Evolutionary conservation across 305 asterid species (phyloP).

Genomic region (Withania somnifera): DNA sequence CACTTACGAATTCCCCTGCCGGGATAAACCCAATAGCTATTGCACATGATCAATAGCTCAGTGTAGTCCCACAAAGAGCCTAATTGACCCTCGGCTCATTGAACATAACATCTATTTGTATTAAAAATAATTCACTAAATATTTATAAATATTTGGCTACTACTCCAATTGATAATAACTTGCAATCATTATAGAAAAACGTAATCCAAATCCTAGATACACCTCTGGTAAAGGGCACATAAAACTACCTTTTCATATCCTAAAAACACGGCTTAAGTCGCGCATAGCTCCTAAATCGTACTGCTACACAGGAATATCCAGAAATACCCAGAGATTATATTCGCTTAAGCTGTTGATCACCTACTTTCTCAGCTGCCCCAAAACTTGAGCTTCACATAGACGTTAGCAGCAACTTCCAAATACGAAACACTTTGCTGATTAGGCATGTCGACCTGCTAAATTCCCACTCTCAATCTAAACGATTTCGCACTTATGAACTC

Average conservation of each 20-base stretch:
- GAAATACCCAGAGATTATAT: neutral
- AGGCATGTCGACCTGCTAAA: neutral
- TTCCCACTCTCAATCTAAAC: neutral
- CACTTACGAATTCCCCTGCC: neutral
- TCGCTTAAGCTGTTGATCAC: neutral
- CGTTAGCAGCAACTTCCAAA: neutral
- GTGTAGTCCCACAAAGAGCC: too few species aligned
- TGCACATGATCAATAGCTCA: too few species aligned
- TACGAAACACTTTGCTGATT: neutral
- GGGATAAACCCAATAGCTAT: neutral
- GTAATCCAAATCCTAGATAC: neutral
- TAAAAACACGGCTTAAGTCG: neutral
- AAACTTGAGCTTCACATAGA: neutral
- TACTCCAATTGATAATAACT: neutral
- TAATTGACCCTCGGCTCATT: too few species aligned
- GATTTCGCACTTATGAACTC: conserved; percentile 19
- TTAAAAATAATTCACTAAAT: neutral
- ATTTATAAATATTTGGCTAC: neutral
- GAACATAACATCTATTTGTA: too few species aligned
- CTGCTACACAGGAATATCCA: neutral
- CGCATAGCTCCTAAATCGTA: neutral
- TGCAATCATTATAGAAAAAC: neutral
- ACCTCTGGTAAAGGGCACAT: neutral
- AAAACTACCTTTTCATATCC: neutral
- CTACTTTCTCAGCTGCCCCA: neutral